A percentile compares a stretch with the other conserved stretches of the same genome.
These are phyloP conservation scores for Paramecium sexaurelia DNA, from an alignment of 73 alveolate species.

Conservation along the genomic window DNA sequence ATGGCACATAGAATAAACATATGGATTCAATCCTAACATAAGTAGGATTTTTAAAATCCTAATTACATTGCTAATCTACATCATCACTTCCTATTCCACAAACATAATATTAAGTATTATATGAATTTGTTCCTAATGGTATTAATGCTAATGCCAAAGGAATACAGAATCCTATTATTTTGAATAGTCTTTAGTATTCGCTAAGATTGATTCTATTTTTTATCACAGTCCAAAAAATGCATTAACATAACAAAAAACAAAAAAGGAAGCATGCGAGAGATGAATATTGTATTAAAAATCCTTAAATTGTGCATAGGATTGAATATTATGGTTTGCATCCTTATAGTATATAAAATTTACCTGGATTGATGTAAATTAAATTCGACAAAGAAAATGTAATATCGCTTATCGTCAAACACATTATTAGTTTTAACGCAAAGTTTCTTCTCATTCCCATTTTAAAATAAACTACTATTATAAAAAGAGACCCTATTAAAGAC, in stretches of 20 bases:
- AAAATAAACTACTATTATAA: background rate
- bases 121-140: background rate
- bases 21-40: background rate
- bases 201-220: background rate
- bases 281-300: constrained; percentile 4
- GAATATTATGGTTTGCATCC: background rate
- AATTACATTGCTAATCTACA: background rate
- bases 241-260: constrained; percentile 2
- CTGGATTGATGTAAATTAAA: constrained; percentile 4
- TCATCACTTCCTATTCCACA: constrained; percentile 30
- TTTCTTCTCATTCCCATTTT: constrained; percentile 1
- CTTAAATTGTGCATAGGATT: background rate
- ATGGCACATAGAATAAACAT: background rate
- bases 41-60: background rate
- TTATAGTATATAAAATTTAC: background rate
- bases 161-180: background rate
- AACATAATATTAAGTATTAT: background rate
- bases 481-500: background rate
- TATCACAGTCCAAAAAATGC: constrained; percentile 45
- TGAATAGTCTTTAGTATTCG: background rate
- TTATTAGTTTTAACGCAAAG: constrained; percentile 5
- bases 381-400: background rate
- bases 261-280: background rate
- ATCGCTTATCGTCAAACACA: background rate
- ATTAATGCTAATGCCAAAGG: background rate